phyloP scores from a whole-genome alignment of 2,329 filamentous ascomycete genomes.

The Fusarium udum region DNA sequence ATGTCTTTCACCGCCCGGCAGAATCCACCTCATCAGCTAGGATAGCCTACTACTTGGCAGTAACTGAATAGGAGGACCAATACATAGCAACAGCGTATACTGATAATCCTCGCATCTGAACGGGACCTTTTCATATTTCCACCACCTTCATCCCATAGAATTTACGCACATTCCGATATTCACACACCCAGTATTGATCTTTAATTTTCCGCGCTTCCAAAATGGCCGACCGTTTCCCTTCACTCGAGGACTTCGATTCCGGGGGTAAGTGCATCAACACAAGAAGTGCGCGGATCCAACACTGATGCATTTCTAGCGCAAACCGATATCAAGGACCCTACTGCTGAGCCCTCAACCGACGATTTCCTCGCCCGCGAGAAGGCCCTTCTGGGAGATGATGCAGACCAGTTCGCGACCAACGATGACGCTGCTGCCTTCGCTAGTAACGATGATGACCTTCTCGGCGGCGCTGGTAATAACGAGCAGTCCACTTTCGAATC shows the following conservation, averaged over 20 bases:
- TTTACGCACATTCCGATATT: not conserved
- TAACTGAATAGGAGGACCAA: slow-evolving; percentile 43
- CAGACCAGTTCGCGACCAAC: slow-evolving; percentile 84
- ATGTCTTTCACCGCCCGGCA: slow-evolving; percentile 49
- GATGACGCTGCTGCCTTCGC: slow-evolving; percentile 74
- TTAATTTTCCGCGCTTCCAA: slow-evolving; percentile 31
- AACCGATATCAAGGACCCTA: slow-evolving; percentile 69
- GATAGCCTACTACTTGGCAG: slow-evolving; percentile 41
- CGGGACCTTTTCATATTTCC: slow-evolving; percentile 3
- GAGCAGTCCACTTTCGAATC: slow-evolving; percentile 75
- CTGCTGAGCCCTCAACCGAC: slow-evolving; percentile 69
- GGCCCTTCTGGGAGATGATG: slow-evolving; percentile 90
- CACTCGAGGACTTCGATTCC: slow-evolving; percentile 79
- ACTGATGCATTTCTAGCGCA: slow-evolving; percentile 63
- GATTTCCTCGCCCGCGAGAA: slow-evolving; percentile 95
- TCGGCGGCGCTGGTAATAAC: slow-evolving; percentile 73
- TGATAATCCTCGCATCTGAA: slow-evolving; percentile 24
- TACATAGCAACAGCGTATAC: slow-evolving; percentile 33
- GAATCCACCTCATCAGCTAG: slow-evolving; percentile 45
- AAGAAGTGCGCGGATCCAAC: slow-evolving; percentile 10
- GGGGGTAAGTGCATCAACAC: slow-evolving; percentile 58
- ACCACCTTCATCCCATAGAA: not conserved
- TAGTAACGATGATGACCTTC: slow-evolving; percentile 74
- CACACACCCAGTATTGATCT: not conserved
- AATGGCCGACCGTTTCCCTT: slow-evolving; percentile 84